These are phyloP conservation scores for Epichloe gansuensis DNA, from an alignment of 2,329 filamentous ascomycete species.

Conservation along the genomic window DNA sequence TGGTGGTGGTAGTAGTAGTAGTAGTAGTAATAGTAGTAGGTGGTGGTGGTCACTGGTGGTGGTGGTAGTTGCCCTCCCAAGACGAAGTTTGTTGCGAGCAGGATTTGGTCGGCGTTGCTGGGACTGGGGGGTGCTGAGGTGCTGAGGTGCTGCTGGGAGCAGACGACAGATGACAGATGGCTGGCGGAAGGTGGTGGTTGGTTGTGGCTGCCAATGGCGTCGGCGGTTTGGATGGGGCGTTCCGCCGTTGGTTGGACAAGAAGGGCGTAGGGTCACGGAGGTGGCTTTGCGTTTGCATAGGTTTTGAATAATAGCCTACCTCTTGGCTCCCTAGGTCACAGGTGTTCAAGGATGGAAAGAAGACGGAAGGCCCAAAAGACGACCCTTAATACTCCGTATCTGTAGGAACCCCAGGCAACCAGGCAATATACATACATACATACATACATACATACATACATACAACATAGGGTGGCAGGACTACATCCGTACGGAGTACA, in stretches of 20 bases:
- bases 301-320: too few species aligned
- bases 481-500: too few species aligned
- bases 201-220: conserved; percentile 2
- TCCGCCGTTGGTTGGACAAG: background rate
- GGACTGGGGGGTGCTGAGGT: background rate
- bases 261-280: background rate
- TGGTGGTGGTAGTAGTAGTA: background rate
- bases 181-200: background rate
- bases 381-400: too few species aligned
- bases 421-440: too few species aligned
- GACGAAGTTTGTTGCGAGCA: background rate
- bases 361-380: too few species aligned
- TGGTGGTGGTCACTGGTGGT: background rate
- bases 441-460: too few species aligned
- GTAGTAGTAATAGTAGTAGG: background rate
- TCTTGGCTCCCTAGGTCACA: too few species aligned
- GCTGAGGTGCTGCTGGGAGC: background rate
- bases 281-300: background rate
- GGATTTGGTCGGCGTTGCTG: background rate
- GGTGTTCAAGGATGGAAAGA: too few species aligned
- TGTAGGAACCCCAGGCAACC: too few species aligned
- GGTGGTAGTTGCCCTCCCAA: background rate
- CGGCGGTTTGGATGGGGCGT: background rate
- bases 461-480: too few species aligned
- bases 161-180: background rate